These are phyloP conservation scores for Calonectria henricotiae DNA, from an alignment of 2,329 filamentous ascomycete species.

Conservation along the genomic window DNA sequence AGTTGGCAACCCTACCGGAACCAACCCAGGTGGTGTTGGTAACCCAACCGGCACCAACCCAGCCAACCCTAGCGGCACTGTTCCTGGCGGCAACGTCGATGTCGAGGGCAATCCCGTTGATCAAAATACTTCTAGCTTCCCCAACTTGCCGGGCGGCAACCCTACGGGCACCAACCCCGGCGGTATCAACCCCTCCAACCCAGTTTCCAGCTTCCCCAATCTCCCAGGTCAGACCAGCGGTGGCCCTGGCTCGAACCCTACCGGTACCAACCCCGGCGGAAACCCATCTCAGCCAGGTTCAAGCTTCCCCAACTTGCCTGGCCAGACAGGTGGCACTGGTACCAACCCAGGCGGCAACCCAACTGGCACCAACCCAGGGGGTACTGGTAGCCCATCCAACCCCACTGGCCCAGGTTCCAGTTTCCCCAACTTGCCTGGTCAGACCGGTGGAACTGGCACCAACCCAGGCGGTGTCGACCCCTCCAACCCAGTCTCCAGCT, in stretches of 20 bases:
- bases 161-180: neutral
- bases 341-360: neutral
- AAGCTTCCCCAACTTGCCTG: neutral
- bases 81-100: too few relatives aligned
- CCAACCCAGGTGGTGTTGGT: neutral
- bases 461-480: neutral
- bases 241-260: neutral
- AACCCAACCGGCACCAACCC: conserved; percentile 1
- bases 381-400: neutral
- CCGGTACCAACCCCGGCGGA: too few relatives aligned
- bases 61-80: neutral
- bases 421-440: neutral
- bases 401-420: neutral
- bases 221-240: neutral
- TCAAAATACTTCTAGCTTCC: neutral
- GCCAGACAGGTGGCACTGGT: neutral
- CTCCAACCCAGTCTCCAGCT: too few relatives aligned
- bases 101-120: neutral
- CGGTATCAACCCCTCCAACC: neutral
- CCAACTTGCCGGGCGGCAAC: neutral
- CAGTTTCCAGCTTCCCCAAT: neutral
- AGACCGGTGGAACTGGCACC: neutral
- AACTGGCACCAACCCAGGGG: neutral
- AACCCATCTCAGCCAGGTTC: neutral
- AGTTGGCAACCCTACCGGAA: neutral